These are phyloP conservation scores for Entomophthora muscae DNA, from an alignment of 371 early-diverging fungal genomes.

Conservation along the genomic window DNA sequence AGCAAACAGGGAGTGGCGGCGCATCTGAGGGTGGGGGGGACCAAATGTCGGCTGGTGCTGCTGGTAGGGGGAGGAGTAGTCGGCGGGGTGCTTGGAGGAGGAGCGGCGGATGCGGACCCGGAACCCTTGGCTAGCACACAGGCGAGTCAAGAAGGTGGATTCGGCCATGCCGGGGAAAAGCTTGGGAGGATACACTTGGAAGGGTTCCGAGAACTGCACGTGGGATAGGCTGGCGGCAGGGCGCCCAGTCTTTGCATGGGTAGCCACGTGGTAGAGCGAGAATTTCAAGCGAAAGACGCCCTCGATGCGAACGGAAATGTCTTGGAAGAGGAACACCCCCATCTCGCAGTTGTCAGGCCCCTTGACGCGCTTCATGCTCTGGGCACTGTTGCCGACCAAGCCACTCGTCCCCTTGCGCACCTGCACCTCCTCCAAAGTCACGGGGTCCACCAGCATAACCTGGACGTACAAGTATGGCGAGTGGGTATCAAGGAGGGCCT, in stretches of 20 bases:
- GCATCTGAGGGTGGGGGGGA: not conserved
- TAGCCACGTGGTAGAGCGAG: constrained; percentile 49
- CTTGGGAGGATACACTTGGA: constrained; percentile 2
- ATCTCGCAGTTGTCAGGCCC: constrained; percentile 70
- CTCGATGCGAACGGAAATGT: constrained; percentile 80
- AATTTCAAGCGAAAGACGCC: constrained; percentile 77
- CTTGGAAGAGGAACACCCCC: constrained; percentile 91
- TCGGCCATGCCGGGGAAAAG: constrained; percentile 5
- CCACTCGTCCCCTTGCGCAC: not conserved
- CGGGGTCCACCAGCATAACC: not conserved
- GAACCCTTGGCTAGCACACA: not conserved
- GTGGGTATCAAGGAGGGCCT: not conserved
- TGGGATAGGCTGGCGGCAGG: not conserved
- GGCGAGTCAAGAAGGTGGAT: constrained; percentile 3
- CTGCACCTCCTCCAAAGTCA: not conserved
- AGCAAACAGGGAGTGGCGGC: not conserved
- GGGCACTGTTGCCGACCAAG: not conserved
- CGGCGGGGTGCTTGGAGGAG: not conserved
- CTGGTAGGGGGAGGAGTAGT: not conserved
- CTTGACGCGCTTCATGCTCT: constrained; percentile 23
- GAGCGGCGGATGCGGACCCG: not conserved
- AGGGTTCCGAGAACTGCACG: not conserved
- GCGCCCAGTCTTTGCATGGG: not conserved
- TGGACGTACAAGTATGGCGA: constrained; percentile 2
- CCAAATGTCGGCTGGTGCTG: not conserved